Evolutionary conservation across 768 basidiomycete species (phyloP).

Genomic region (Ramaria sp.): DNA sequence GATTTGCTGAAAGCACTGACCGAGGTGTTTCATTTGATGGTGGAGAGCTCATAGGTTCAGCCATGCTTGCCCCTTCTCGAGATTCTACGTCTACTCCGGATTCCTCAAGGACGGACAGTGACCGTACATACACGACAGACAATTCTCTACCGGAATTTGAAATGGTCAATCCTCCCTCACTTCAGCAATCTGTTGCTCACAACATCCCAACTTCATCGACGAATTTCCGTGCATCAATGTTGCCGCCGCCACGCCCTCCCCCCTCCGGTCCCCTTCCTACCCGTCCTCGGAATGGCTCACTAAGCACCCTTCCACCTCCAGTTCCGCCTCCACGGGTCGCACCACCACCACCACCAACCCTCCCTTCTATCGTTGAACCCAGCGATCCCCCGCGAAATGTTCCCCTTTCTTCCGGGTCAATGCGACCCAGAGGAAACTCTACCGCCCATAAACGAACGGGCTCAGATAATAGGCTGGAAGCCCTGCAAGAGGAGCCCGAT

Average conservation of each 20-base stretch:
- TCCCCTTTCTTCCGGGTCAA: background rate
- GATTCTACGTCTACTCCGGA: constrained; percentile 20
- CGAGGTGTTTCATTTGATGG: constrained; percentile 16
- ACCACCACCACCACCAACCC: constrained; percentile 49
- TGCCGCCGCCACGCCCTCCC: constrained; percentile 16
- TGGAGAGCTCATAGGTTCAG: constrained; percentile 35
- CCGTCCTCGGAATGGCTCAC: constrained; percentile 6
- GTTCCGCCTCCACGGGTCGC: constrained; percentile 39
- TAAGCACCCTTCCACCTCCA: constrained; percentile 7
- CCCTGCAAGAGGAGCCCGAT: constrained; percentile 40
- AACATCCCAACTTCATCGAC: background rate
- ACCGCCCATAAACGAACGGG: constrained; percentile 43
- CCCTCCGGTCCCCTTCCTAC: constrained; percentile 13
- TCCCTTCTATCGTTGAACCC: constrained; percentile 22
- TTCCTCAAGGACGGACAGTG: constrained; percentile 4
- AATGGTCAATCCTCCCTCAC: constrained; percentile 9
- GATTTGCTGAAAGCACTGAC: constrained; percentile 5
- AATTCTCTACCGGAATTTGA: constrained; percentile 6
- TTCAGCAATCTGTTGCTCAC: background rate
- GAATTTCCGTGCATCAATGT: constrained; percentile 11
- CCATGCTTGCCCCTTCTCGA: constrained; percentile 25
- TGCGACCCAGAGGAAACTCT: constrained; percentile 38
- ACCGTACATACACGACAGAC: constrained; percentile 1
- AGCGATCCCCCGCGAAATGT: constrained; percentile 22
- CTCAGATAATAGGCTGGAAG: constrained; percentile 45